Percentiles rank a stretch among this genome's conserved stretches.
Conservation (phyloP, 192 early-diverging fungal species). For the Lunasporangiospora selenospora region DNA sequence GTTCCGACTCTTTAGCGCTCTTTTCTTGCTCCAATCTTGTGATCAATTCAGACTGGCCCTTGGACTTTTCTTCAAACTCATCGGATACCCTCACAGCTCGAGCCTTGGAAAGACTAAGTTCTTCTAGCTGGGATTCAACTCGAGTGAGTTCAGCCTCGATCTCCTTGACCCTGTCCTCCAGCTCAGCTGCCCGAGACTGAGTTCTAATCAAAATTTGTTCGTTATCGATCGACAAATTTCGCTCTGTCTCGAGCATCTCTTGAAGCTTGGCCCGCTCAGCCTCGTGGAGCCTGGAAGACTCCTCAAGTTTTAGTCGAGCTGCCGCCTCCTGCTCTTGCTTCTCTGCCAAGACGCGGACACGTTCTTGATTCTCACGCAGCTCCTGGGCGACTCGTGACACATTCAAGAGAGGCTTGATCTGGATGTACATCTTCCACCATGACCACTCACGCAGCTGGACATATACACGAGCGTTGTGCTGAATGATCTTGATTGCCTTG, state of each 20-base stretch:
- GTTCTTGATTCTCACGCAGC: conserved; percentile 73
- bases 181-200: conserved; percentile 71
- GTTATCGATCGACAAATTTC: conserved; percentile 78
- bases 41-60: conserved; percentile 12
- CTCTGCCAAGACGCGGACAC: conserved; percentile 76
- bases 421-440: conserved; percentile 96
- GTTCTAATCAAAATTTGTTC: conserved; percentile 85
- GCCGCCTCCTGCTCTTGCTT: conserved; percentile 69
- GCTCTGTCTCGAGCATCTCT: conserved; percentile 73
- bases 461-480: conserved; percentile 92
- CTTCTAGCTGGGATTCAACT: conserved; percentile 69
- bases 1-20: conserved; percentile 35
- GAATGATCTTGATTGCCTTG: conserved; percentile 89
- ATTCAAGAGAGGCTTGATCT: conserved; percentile 88
- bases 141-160: conserved; percentile 65
- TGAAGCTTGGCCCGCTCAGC: conserved; percentile 74
- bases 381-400: conserved; percentile 86
- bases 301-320: conserved; percentile 60
- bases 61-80: conserved; percentile 34
- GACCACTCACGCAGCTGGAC: conserved; percentile 90
- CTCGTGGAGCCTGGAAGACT: conserved; percentile 64
- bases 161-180: conserved; percentile 71
- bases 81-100: conserved; percentile 9
- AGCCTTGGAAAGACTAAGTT: conserved; percentile 54
- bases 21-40: conserved; percentile 35